Conservation (phyloP, 805 yeast genomes). For the Candida xyloterini region DNA sequence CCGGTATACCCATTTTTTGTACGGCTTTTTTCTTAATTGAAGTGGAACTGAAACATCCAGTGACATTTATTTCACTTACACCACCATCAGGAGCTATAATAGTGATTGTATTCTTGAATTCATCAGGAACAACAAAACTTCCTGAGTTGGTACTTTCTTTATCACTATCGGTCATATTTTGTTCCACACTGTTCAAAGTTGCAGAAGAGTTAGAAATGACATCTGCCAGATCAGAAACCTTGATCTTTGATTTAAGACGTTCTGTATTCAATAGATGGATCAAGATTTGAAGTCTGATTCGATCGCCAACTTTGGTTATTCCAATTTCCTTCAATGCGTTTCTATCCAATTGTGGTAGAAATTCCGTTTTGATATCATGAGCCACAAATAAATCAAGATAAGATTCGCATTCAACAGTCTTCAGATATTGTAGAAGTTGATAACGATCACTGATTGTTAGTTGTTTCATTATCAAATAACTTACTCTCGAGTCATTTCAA, state of each 20-base stretch:
- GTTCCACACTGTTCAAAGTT: conserved; percentile 19
- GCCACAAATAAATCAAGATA: conserved; percentile 33
- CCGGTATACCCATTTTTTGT: conserved; percentile 50
- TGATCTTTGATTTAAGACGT: conserved; percentile 21
- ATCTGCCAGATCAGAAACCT: conserved; percentile 19
- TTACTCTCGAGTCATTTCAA: conserved; percentile 9
- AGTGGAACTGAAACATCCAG: conserved; percentile 78
- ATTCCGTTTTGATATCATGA: conserved; percentile 54
- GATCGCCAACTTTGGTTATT: conserved; percentile 74
- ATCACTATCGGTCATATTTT: conserved; percentile 2
- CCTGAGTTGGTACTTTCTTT: neutral
- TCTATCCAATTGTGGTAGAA: conserved; percentile 59
- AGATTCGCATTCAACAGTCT: conserved; percentile 26
- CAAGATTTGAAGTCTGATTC: conserved; percentile 64
- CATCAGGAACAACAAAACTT: conserved; percentile 3
- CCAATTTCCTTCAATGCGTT: conserved; percentile 71
- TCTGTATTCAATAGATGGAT: conserved; percentile 45
- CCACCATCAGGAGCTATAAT: conserved; percentile 76
- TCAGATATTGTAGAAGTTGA: conserved; percentile 20
- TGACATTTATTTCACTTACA: conserved; percentile 62
- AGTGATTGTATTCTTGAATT: conserved; percentile 39
- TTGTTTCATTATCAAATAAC: neutral
- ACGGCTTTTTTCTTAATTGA: conserved; percentile 70
- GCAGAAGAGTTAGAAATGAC: conserved; percentile 16
- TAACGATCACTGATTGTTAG: conserved; percentile 16